Evolutionary conservation across 768 basidiomycete genomes (phyloP).

Genomic region (Tephrocybe sp.): DNA sequence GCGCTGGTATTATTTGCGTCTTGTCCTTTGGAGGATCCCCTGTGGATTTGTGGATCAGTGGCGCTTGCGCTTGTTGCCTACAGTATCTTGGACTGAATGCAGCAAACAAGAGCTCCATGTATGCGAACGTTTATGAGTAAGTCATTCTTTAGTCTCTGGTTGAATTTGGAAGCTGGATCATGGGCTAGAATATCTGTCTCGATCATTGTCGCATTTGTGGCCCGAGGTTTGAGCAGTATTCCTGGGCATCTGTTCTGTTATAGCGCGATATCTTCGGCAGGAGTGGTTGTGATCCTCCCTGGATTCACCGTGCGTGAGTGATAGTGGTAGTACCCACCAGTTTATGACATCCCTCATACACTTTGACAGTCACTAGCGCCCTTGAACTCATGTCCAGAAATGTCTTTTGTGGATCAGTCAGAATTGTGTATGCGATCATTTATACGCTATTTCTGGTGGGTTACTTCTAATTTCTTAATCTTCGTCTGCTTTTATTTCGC

Average conservation of each 20-base stretch:
- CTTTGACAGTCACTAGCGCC: slow-evolving; percentile 70
- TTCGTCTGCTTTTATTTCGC: background rate
- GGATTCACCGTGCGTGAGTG: slow-evolving; percentile 83
- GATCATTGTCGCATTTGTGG: slow-evolving; percentile 81
- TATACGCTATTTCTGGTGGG: slow-evolving; percentile 79
- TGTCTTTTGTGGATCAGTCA: slow-evolving; percentile 77
- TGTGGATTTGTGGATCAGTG: slow-evolving; percentile 83
- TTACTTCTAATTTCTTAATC: background rate
- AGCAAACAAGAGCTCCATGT: slow-evolving; percentile 84
- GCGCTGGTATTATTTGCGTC: slow-evolving; percentile 80
- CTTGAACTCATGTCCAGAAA: slow-evolving; percentile 82
- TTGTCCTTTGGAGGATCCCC: slow-evolving; percentile 80
- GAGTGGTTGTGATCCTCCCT: slow-evolving; percentile 88
- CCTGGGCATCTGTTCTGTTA: slow-evolving; percentile 82
- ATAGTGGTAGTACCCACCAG: slow-evolving; percentile 17
- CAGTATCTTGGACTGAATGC: slow-evolving; percentile 82
- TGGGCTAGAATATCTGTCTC: slow-evolving; percentile 72
- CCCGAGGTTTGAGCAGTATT: slow-evolving; percentile 76
- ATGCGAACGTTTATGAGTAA: slow-evolving; percentile 95
- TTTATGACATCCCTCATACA: background rate
- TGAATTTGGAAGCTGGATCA: background rate
- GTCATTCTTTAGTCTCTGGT: slow-evolving; percentile 26
- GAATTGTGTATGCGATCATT: slow-evolving; percentile 84
- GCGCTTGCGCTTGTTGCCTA: slow-evolving; percentile 63
- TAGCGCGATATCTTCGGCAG: slow-evolving; percentile 85